Percentiles rank a stretch among this genome's conserved stretches.
Evolutionary conservation across 73 alveolate genomes (phyloP).

Genomic region (Paramecium pentaurelia): DNA sequence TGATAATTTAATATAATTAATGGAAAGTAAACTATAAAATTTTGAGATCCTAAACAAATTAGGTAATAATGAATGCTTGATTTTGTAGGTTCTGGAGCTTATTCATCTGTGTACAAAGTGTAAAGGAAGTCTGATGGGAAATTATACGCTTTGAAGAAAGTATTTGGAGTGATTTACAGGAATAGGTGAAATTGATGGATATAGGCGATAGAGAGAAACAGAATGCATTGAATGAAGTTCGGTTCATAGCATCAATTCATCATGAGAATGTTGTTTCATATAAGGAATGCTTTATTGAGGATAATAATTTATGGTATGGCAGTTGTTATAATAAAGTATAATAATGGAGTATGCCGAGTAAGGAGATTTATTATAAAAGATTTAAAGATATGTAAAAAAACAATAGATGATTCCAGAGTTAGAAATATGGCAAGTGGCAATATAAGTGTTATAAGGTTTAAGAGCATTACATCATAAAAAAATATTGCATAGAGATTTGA

Average conservation of each 20-base stretch:
- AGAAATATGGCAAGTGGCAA: constrained; percentile 70
- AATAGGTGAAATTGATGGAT: constrained; percentile 34
- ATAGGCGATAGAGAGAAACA: constrained; percentile 57
- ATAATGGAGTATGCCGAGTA: constrained; percentile 79
- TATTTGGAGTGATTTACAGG: background rate
- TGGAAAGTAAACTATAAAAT: constrained; percentile 15
- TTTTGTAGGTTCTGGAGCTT: constrained; percentile 59
- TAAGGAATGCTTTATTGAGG: constrained; percentile 50
- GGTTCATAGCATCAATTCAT: constrained; percentile 63
- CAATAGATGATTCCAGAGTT: constrained; percentile 68
- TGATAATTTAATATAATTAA: background rate
- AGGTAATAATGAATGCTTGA: background rate
- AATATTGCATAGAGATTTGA: constrained; percentile 79
- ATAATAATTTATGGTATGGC: constrained; percentile 39
- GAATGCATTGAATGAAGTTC: constrained; percentile 64
- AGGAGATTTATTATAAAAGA: constrained; percentile 68
- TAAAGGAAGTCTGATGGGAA: constrained; percentile 57
- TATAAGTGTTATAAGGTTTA: constrained; percentile 73
- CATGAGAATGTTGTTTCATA: constrained; percentile 53
- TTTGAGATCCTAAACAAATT: constrained; percentile 20
- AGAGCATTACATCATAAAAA: constrained; percentile 76
- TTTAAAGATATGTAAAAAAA: constrained; percentile 57
- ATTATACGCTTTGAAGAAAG: constrained; percentile 60
- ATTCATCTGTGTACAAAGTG: constrained; percentile 60
- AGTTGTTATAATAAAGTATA: constrained; percentile 32